Percentiles rank a stretch among this genome's conserved stretches.
Conservation (phyloP, 345 rosid species). For the Camelina sativa region DNA sequence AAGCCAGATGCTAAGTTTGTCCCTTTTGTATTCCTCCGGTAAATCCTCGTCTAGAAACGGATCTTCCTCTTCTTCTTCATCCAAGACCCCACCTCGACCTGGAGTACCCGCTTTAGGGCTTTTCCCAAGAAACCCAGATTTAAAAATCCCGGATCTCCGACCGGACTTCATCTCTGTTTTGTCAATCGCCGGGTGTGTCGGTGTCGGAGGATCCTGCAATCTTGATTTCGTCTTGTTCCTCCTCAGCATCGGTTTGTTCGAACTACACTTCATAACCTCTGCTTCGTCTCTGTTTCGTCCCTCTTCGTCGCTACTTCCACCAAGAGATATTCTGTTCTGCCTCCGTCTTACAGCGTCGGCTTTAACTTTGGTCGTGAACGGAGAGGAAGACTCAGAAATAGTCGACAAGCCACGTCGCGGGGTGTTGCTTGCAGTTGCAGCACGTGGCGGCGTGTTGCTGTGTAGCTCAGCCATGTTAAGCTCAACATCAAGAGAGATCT, state of each 20-base stretch:
- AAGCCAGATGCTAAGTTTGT: conserved; percentile 42
- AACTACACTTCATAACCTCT: conserved; percentile 45
- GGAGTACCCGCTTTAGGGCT: conserved; percentile 43
- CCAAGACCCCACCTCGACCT: conserved; percentile 20
- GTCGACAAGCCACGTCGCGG: conserved; percentile 31
- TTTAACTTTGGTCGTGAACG: conserved; percentile 32
- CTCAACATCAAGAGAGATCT: conserved; percentile 51
- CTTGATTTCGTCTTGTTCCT: conserved; percentile 47
- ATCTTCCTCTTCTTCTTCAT: conserved; percentile 63
- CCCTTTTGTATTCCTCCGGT: conserved; percentile 55
- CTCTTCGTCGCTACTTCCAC: conserved; percentile 43
- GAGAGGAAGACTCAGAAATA: conserved; percentile 39
- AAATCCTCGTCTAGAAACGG: conserved; percentile 60
- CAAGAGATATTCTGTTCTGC: conserved; percentile 24
- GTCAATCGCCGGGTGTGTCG: conserved; percentile 39
- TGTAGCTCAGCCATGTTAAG: conserved; percentile 48
- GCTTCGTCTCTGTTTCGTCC: conserved; percentile 30
- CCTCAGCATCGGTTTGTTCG: conserved; percentile 41
- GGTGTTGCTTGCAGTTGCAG: conserved; percentile 26
- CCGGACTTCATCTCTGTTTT: conserved; percentile 46
- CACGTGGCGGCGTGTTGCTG: conserved; percentile 23
- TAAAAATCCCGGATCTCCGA: conserved; percentile 36
- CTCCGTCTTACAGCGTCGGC: conserved; percentile 35
- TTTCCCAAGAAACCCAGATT: conserved; percentile 49
- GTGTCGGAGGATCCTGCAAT: conserved; percentile 46